Evolutionary conservation across 1,139 yeast genomes (phyloP).

Genomic region (Pichia sp.): DNA sequence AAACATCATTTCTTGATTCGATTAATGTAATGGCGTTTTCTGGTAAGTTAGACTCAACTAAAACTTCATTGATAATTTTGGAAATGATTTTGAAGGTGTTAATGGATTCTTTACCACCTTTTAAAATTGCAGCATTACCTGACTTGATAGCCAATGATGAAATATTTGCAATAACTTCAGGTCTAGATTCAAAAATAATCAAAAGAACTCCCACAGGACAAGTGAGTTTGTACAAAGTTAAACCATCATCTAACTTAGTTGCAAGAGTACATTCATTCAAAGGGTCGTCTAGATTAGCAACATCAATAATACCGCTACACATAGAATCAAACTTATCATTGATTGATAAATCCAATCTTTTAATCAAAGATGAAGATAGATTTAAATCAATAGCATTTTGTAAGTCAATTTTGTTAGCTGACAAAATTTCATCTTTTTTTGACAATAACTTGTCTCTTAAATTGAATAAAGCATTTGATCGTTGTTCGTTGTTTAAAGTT

Average conservation of each 20-base stretch:
- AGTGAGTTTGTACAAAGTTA: conserved; percentile 72
- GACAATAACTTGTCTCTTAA: conserved; percentile 61
- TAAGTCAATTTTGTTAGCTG: conserved; percentile 71
- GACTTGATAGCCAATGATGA: conserved; percentile 93
- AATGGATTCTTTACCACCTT: conserved; percentile 92
- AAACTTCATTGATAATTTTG: conserved; percentile 52
- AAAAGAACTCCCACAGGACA: conserved; percentile 93
- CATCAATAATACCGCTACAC: conserved; percentile 93
- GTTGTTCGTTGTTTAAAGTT: conserved; percentile 61
- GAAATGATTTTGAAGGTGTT: conserved; percentile 84
- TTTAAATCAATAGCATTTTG: conserved; percentile 52
- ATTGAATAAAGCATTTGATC: conserved; percentile 63
- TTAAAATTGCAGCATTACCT: conserved; percentile 90
- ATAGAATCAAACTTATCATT: conserved; percentile 86
- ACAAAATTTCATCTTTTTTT: conserved; percentile 52
- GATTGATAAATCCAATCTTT: conserved; percentile 72
- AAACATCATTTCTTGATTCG: conserved; percentile 82
- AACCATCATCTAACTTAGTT: conserved; percentile 76
- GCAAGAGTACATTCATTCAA: conserved; percentile 81
- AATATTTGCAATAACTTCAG: conserved; percentile 97
- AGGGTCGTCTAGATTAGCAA: conserved; percentile 82
- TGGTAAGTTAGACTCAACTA: conserved; percentile 64
- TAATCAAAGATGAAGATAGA: conserved; percentile 62
- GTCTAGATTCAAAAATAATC: conserved; percentile 93
- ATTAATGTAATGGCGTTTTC: conserved; percentile 76